These are phyloP conservation scores for Setaria italica DNA, from an alignment of 202 grass and related monocot genomes.

Conservation along the genomic window DNA sequence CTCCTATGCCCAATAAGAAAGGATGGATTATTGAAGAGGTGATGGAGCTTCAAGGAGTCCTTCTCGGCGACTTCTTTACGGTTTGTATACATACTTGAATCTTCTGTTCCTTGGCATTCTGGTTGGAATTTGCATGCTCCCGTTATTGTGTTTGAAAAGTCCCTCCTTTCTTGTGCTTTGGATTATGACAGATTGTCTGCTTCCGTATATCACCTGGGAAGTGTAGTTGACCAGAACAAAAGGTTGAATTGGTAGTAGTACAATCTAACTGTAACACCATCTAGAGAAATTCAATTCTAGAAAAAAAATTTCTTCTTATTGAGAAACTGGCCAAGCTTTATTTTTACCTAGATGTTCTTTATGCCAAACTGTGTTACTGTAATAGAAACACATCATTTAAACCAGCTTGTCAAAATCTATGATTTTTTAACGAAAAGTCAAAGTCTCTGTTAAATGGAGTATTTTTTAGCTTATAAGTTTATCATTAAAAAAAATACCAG, in stretches of 20 bases:
- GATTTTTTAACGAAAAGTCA: background rate
- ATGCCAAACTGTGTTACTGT: background rate
- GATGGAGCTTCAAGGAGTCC: conserved; percentile 83
- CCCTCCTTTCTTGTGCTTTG: background rate
- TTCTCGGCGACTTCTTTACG: conserved; percentile 92
- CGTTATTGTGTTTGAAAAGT: background rate
- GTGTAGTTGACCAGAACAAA: conserved; percentile 26
- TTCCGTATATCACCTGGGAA: conserved; percentile 13
- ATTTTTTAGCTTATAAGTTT: background rate
- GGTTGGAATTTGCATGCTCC: background rate
- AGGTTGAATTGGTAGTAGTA: conserved; percentile 9
- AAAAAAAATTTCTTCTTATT: background rate
- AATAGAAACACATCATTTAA: background rate
- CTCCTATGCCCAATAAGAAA: conserved; percentile 72
- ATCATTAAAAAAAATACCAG: background rate
- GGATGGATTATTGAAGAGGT: conserved; percentile 92
- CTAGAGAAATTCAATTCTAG: conserved; percentile 1
- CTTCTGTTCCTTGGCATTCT: conserved; percentile 9
- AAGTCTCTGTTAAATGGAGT: background rate
- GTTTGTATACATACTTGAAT: conserved; percentile 54
- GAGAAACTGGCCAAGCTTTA: conserved; percentile 12
- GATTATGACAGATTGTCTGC: background rate
- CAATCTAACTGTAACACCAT: conserved; percentile 15
- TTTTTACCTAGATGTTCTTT: background rate
- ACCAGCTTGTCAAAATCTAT: background rate